Evolutionary conservation across 192 early-diverging fungal species (phyloP).

Genomic region (Podila epigama): DNA sequence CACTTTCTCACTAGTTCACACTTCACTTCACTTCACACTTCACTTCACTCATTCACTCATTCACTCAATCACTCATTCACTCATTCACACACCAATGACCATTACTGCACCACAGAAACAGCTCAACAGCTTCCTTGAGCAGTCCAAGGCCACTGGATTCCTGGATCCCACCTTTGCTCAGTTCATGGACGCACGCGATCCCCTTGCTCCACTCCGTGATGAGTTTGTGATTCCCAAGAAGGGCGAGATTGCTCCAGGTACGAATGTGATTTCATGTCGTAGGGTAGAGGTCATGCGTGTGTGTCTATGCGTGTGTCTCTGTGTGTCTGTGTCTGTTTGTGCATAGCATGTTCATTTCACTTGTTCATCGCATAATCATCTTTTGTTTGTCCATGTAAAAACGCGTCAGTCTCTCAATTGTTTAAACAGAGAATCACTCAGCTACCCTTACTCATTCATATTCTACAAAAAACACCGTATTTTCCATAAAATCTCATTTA

Average conservation of each 20-base stretch:
- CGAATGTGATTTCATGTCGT: neutral
- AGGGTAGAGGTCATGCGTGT: no score
- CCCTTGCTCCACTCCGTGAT: constrained; percentile 62
- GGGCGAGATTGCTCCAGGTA: constrained; percentile 52
- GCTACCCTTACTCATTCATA: neutral
- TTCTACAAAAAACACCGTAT: neutral
- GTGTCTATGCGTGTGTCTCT: neutral
- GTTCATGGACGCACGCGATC: constrained; percentile 66
- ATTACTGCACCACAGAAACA: constrained; percentile 23
- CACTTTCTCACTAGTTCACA: neutral
- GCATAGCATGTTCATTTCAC: no score
- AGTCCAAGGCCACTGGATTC: constrained; percentile 20
- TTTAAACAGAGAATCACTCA: no score
- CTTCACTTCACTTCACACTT: neutral
- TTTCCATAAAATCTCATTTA: neutral
- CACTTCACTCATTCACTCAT: neutral
- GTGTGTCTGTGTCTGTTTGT: neutral
- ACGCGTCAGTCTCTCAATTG: no score
- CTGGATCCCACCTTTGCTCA: constrained; percentile 59
- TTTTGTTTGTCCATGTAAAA: no score
- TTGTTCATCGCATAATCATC: no score
- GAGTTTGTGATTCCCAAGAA: constrained; percentile 78
- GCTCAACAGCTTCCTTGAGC: constrained; percentile 22
- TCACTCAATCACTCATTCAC: neutral
- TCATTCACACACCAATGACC: neutral